Evolutionary conservation across 2,329 filamentous ascomycete species (phyloP), one percentile per base, ranked within the genome.

Genomic region (Hypoxylon sp.): DNA sequence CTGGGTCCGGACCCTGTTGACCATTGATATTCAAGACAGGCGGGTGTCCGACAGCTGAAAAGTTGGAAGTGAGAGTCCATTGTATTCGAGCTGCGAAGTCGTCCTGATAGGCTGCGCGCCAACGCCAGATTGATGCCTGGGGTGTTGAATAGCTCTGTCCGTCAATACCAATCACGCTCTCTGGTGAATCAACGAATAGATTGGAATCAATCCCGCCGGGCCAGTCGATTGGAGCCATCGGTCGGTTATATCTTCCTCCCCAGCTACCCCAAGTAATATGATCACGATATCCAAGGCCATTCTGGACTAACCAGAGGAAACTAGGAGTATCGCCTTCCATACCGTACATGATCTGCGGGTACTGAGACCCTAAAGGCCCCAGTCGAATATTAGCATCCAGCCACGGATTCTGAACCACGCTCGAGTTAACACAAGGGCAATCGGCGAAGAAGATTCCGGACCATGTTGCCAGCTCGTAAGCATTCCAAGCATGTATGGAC

Each of bases 91-190:
- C 53, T 10, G 60, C 60, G 30, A 63, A 63, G 21, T 59, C 61
- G n/a, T 63, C 53, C 43, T 63, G 61, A 25, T 58, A 59, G 17
- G 61, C 53, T 25, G 25, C n/a, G 11, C 61, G 55, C 61, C 61
- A 63, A 25, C 61, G 53, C 61, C 61, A 63, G 19, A 63, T 59
- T 13, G 61, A 59, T n/a, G 53, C 53, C 32, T 63, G 61, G 23
- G 56, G 34, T 5, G 53, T 46, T 21, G 36, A 19, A 49, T 65
- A 65, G 3, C 28, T 11, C n/a, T 60, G 43, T 6, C 50, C 50
- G 25, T 65, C 56, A 21, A 60, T 46, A 3, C 62, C 62, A 23
- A 60, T 45, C 41, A 55, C 34, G 14, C 14, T 56, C 5, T 65
- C 62, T 34, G 30, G 7, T 5, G 56, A 21, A 30, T 60, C 49